Base-by-base conservation (phyloP, 257 asterid species). In the Ajuga chamaepitys region DNA sequence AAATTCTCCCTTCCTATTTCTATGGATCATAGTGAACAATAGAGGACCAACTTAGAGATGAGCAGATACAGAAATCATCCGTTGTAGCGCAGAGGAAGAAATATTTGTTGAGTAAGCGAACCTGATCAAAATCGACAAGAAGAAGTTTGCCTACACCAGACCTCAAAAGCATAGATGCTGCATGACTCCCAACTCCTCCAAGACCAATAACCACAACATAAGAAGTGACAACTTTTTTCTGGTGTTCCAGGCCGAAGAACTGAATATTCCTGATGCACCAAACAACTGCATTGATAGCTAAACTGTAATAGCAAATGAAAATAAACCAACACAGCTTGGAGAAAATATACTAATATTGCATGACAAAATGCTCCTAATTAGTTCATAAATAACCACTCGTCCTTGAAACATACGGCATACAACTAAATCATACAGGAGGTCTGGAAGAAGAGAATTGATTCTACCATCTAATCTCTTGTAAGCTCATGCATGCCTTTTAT, bases 141-240 rank as follows among this genome's bases (percentile, higher is more conserved):
- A 93, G 96, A 38, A 93, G 95, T 79, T 80, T 83, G 66, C 97
- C 95, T 14, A 90, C 88, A 30, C 99, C 96, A 11, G 96, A 89
- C 71, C 99, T 84, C 86, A 89, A 82, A 79, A 90, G 97, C 96
- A 89, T 93, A 67, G 89, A 78, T 35, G 99, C 99, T 73, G 96
- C 99, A 85, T 93, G 99, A 71, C 97, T 93, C 64, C 97, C 96
- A 62, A 93, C 97, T 63, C 99, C 99, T 46, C 99, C 97, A 73
- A 93, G 99, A 68, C 99, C 95, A 85, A 93, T 88, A 64, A 93
- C 88, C 75, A 93, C 95, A 52, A 89, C 96, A 76, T 80, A 93
- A 41, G 96, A 89, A 56, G 82, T 80, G 62, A 85, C 87, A 62
- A 89, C 95, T 70, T 80, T 93, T 78, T 72, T 80, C 78, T 89